Conservation (phyloP, 768 basidiomycete species). For the Phlebiopsis flavidoalba region DNA sequence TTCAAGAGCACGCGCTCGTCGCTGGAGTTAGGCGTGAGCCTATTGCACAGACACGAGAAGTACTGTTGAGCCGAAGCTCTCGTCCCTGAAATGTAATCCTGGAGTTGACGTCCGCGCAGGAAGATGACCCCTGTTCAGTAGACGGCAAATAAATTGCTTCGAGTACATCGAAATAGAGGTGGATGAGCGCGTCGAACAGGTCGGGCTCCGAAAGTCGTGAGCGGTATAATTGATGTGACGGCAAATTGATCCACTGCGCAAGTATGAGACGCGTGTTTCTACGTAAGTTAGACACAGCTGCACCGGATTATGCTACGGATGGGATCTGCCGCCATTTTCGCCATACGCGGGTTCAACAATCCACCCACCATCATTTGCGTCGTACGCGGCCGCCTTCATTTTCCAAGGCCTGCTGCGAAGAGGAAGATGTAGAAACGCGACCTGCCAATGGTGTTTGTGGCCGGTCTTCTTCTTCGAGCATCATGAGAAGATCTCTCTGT, state of each 20-base stretch:
- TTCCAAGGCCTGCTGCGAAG: constrained; percentile 30
- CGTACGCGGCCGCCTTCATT: constrained; percentile 25
- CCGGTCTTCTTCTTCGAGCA: constrained; percentile 11
- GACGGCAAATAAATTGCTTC: constrained; percentile 32
- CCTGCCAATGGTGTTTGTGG: constrained; percentile 26
- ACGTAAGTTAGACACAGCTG: constrained; percentile 9
- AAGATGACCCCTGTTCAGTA: constrained; percentile 41
- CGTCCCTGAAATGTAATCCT: constrained; percentile 29
- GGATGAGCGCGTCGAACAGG: constrained; percentile 29
- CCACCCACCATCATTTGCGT: not conserved
- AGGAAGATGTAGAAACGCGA: constrained; percentile 31
- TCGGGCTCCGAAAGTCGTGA: constrained; percentile 19
- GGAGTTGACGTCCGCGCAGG: constrained; percentile 24
- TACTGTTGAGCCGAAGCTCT: constrained; percentile 32
- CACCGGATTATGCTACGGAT: constrained; percentile 37
- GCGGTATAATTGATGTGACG: constrained; percentile 6
- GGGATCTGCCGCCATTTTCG: not conserved
- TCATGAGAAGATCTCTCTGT: constrained; percentile 15
- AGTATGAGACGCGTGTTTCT: not conserved
- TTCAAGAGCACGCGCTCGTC: constrained; percentile 34
- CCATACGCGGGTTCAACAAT: not conserved
- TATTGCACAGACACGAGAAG: constrained; percentile 40
- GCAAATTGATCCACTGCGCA: constrained; percentile 8
- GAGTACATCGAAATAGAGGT: constrained; percentile 33
- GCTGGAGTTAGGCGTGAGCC: constrained; percentile 37